Base-by-base conservation (phyloP, 2,329 filamentous ascomycete species). In the Fusarium sp. region DNA sequence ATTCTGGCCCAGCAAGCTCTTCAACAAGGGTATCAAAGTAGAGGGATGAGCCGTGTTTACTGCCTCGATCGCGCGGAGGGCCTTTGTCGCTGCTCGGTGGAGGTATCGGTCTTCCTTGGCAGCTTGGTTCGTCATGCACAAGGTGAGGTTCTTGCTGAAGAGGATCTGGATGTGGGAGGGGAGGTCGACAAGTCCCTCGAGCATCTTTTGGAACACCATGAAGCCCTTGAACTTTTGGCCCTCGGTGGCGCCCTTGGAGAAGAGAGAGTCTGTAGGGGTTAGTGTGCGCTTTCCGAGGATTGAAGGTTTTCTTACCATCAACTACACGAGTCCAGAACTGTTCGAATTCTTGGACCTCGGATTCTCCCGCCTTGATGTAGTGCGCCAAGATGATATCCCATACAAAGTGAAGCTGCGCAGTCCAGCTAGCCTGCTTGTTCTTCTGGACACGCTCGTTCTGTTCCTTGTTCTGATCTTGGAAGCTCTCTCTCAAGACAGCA, bases 141-240 rank as follows among this genome's bases (percentile, higher is more conserved):
- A 89, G 84, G 97, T 91, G 24, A 98, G 85, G 77, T 98, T 97
- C 71, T 92, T 91, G 77, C 94, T 95, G 81, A 98, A 97, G 1
- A 98, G 86, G 10, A 83, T 87, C 73, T 82, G 87, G 62, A 85
- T 89, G 76, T 87, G 88, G 66, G 75, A 62, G 20, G 79, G 79
- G 24, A 82, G 89, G 80, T 78, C 86, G 35, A 86, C 85, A 10
- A 89, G 82, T 5, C 85, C 85, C 52, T 88, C 84, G 5, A 98
- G 84, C 76, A 95, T 90, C 79, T 93, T 94, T 77, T 93, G 91
- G 78, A 98, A 94, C 3, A 98, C 89, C 78, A 95, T 91, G 83
- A 98, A 96, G 0, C 97, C 97, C 82, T 95, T 95, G 79, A 94
- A 95, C 83, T 98, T 98, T 65, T 97, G 93, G 76, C 95, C 94